These are phyloP conservation scores for Phalaenopsis aphrodite DNA, from an alignment of 106 monocot species.

Conservation along the genomic window DNA sequence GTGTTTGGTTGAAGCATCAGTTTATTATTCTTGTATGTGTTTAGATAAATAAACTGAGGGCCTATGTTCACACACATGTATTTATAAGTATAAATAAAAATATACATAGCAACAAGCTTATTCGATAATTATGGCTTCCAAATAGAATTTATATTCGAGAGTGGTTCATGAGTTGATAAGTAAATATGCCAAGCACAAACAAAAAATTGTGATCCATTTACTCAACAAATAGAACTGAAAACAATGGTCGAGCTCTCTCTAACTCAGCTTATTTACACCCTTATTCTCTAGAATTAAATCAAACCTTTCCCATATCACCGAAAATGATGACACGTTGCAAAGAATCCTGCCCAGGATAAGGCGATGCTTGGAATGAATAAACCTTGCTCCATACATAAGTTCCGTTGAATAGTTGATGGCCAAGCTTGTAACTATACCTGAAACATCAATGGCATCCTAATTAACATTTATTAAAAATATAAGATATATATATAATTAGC, in stretches of 20 bases:
- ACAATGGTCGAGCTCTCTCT: no score
- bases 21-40: no score
- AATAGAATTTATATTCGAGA: no score
- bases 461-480: neutral
- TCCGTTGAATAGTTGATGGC: slow-evolving; percentile 57
- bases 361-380: slow-evolving; percentile 75
- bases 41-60: no score
- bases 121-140: no score
- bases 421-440: slow-evolving; percentile 85
- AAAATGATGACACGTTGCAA: slow-evolving; percentile 81
- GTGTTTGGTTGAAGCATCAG: no score
- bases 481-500: neutral
- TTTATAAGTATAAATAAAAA: neutral
- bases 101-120: no score
- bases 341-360: slow-evolving; percentile 85
- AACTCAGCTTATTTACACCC: no score
- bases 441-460: neutral
- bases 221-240: neutral
- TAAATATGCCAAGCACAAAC: no score
- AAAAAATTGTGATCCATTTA: neutral
- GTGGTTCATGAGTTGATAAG: no score
- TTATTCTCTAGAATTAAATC: no score
- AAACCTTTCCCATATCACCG: slow-evolving; percentile 99
- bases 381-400: slow-evolving; percentile 59
- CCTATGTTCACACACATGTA: neutral